phyloP scores from a whole-genome alignment of 192 early-diverging fungal genomes.

The Dissophora globulifera region DNA sequence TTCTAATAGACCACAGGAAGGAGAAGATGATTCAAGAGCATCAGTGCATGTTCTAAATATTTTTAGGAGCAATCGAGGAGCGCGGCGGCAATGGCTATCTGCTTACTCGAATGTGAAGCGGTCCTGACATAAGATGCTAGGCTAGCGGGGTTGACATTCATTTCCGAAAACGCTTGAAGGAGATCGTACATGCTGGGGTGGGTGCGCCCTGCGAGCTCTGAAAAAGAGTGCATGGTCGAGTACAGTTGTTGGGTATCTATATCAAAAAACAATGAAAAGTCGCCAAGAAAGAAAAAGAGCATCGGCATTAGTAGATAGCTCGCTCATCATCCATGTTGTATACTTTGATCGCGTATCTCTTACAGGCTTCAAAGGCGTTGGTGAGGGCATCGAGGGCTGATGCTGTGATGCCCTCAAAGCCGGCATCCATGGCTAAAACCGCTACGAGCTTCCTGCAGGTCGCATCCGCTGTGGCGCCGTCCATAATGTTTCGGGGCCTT shows the following conservation, averaged over 20 bases:
- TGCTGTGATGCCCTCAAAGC: slow-evolving; percentile 54
- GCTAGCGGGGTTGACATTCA: slow-evolving; percentile 43
- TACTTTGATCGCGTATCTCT: background rate
- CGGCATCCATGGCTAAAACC: slow-evolving; percentile 55
- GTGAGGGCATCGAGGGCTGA: slow-evolving; percentile 53
- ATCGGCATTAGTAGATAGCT: no score
- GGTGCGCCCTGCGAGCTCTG: slow-evolving; percentile 63
- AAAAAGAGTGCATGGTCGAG: slow-evolving; percentile 56
- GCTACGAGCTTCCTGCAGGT: slow-evolving; percentile 53
- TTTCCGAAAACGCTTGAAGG: slow-evolving; percentile 54
- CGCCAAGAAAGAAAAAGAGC: no score
- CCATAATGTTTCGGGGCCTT: slow-evolving; percentile 22
- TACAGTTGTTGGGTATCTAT: slow-evolving; percentile 62
- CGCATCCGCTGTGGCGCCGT: slow-evolving; percentile 29
- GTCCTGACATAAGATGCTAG: slow-evolving; percentile 52
- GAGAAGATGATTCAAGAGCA: no score
- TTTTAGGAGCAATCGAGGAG: no score
- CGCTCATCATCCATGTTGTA: no score
- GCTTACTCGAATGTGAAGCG: slow-evolving; percentile 47
- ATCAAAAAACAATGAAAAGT: no score
- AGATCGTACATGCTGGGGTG: slow-evolving; percentile 64
- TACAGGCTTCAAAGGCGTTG: slow-evolving; percentile 56
- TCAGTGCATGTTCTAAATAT: no score
- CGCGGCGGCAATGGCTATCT: background rate
- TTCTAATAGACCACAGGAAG: slow-evolving; percentile 12